phyloP scores from a whole-genome alignment of 345 rosid species.

The Salix caprea region DNA sequence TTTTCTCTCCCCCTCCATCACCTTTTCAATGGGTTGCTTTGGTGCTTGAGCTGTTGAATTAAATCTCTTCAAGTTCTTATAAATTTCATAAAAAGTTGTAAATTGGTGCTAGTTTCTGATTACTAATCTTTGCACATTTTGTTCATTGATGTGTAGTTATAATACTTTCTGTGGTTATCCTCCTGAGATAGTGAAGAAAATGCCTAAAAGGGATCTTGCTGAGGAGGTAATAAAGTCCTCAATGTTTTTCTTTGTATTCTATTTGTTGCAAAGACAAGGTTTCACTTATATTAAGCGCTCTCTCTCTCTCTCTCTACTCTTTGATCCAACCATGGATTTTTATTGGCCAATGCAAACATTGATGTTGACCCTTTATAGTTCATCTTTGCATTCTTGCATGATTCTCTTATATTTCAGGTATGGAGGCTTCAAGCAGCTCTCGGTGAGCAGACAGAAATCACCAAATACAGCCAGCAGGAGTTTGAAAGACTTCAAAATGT shows the following conservation, averaged over 20 bases:
- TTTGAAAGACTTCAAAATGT: conserved; percentile 94
- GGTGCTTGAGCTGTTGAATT: not conserved
- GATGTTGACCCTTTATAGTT: not conserved
- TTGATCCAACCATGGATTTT: not conserved
- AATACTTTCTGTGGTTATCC: conserved; percentile 91
- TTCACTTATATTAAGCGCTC: not conserved
- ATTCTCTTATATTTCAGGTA: conserved; percentile 41
- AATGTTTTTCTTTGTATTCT: not conserved
- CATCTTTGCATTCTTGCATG: not conserved
- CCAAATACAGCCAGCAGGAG: conserved; percentile 82
- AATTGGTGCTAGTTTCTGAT: not conserved
- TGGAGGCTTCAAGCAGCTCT: conserved; percentile 99
- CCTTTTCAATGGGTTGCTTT: not conserved
- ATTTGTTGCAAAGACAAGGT: not conserved
- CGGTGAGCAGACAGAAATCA: conserved; percentile 92
- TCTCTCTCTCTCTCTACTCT: not conserved
- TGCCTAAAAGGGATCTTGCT: conserved; percentile 92
- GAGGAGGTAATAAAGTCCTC: conserved; percentile 62
- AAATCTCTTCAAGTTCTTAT: not conserved
- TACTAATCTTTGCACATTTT: not conserved
- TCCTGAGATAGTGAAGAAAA: conserved; percentile 91
- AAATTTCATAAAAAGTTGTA: not conserved
- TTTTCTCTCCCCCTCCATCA: not conserved
- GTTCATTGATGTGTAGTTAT: conserved; percentile 48
- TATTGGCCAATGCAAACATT: not conserved